phyloP scores from a whole-genome alignment of 306 rosid genomes.

The Cucumis hystrix region DNA sequence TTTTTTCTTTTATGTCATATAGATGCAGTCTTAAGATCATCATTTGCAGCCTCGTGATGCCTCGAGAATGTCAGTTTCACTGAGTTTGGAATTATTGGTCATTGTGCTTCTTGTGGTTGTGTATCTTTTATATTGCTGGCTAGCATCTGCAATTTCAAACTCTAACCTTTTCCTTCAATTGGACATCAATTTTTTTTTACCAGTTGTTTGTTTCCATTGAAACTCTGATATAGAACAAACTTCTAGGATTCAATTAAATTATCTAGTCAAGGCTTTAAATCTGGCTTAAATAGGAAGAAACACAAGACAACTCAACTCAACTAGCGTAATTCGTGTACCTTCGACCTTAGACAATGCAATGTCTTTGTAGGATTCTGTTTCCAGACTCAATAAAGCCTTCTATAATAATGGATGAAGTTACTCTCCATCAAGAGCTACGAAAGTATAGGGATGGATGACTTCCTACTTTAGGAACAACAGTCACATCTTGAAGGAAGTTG shows the following conservation, averaged over 20 bases:
- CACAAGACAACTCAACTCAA: no score
- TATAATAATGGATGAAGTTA: background rate
- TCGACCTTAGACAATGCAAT: no score
- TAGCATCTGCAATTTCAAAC: background rate
- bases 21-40: background rate
- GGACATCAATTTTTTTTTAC: background rate
- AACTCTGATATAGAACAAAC: background rate
- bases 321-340: no score
- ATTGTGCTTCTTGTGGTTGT: background rate
- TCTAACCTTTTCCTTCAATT: background rate
- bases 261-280: background rate
- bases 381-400: background rate
- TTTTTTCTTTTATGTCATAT: background rate
- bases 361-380: no score
- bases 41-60: background rate
- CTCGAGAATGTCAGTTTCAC: background rate
- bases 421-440: background rate
- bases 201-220: background rate
- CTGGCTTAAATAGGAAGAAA: no score
- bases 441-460: no score
- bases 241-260: background rate
- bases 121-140: background rate
- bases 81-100: background rate
- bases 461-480: background rate
- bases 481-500: background rate